Conservation (phyloP, 352 stramenopile genomes). For the Achlya hypogyna region DNA sequence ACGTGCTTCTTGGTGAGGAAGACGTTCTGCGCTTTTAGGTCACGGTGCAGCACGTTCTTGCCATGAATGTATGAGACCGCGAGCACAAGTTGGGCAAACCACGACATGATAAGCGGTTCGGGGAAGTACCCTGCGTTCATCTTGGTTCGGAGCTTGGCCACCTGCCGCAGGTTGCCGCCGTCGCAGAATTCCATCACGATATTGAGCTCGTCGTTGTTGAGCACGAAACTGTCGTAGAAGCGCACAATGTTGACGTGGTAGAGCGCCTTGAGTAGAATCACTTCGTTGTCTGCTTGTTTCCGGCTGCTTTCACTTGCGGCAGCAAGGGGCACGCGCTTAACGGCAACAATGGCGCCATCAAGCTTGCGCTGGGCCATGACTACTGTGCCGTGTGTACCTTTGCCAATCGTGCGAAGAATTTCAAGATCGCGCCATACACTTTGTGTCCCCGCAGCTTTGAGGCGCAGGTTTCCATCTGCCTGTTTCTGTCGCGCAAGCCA, state of each 20-base stretch:
- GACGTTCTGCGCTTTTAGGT: conserved; percentile 83
- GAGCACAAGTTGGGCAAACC: conserved; percentile 79
- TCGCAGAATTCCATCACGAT: conserved; percentile 87
- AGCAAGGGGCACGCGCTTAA: conserved; percentile 75
- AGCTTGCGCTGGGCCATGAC: conserved; percentile 65
- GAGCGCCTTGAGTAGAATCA: conserved; percentile 82
- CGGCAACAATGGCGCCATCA: conserved; percentile 70
- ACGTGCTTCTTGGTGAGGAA: conserved; percentile 83
- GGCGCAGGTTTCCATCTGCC: neutral
- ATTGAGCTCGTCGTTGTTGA: conserved; percentile 72
- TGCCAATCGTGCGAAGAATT: conserved; percentile 78
- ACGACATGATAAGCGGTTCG: conserved; percentile 77
- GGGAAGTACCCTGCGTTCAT: conserved; percentile 80
- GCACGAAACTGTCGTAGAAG: conserved; percentile 84
- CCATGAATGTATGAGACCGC: conserved; percentile 82
- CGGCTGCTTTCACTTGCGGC: conserved; percentile 74
- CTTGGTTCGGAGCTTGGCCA: conserved; percentile 65
- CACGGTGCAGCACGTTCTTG: conserved; percentile 82
- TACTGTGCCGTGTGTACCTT: conserved; percentile 78
- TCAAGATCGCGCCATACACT: conserved; percentile 81
- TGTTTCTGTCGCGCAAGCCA: conserved; percentile 39
- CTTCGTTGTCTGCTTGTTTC: conserved; percentile 83
- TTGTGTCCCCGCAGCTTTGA: conserved; percentile 19
- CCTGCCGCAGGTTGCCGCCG: conserved; percentile 70
- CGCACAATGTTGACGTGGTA: conserved; percentile 87